A percentile compares a stretch with the other conserved stretches of the same genome.
These are phyloP conservation scores for Onygenales sp. DNA, from an alignment of 2,329 filamentous ascomycete species.

Conservation along the genomic window DNA sequence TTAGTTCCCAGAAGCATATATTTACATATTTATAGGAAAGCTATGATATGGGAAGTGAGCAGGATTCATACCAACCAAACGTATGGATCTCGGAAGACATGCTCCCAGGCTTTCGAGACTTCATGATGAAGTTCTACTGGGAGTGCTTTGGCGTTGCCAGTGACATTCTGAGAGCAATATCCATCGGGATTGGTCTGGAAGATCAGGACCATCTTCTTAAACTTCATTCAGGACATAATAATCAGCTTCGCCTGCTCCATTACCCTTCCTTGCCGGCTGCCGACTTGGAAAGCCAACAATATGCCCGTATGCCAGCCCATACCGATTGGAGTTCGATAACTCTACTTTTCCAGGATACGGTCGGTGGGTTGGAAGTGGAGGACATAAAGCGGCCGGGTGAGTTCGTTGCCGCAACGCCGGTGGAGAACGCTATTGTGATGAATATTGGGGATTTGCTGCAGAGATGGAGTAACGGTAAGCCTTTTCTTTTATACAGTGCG, in stretches of 20 bases:
- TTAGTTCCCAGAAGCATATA: background rate
- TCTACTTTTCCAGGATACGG: conserved; percentile 45
- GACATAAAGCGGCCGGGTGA: conserved; percentile 28
- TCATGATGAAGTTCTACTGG: conserved; percentile 43
- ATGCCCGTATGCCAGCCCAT: conserved; percentile 43
- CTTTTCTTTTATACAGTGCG: background rate
- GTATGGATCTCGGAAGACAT: conserved; percentile 39
- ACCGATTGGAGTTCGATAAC: conserved; percentile 48
- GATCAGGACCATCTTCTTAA: conserved; percentile 36
- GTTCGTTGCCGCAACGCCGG: conserved; percentile 32
- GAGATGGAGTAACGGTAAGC: conserved; percentile 41
- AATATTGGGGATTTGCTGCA: conserved; percentile 43
- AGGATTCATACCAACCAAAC: conserved; percentile 37
- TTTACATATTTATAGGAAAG: conserved; percentile 32
- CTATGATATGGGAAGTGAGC: conserved; percentile 43
- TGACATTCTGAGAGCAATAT: conserved; percentile 38
- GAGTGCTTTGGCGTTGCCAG: conserved; percentile 34
- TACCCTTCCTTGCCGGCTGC: conserved; percentile 43
- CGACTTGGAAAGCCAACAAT: conserved; percentile 32
- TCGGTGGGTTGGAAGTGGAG: conserved; percentile 43
- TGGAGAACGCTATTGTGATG: conserved; percentile 36
- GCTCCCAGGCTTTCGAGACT: conserved; percentile 38
- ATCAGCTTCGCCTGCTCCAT: conserved; percentile 52
- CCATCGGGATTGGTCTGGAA: conserved; percentile 38
- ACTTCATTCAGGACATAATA: conserved; percentile 47